Evolutionary conservation across 2,329 filamentous ascomycete species (phyloP), one percentile per base, ranked within the genome.

Genomic region (Arachnopeziza araneosa): DNA sequence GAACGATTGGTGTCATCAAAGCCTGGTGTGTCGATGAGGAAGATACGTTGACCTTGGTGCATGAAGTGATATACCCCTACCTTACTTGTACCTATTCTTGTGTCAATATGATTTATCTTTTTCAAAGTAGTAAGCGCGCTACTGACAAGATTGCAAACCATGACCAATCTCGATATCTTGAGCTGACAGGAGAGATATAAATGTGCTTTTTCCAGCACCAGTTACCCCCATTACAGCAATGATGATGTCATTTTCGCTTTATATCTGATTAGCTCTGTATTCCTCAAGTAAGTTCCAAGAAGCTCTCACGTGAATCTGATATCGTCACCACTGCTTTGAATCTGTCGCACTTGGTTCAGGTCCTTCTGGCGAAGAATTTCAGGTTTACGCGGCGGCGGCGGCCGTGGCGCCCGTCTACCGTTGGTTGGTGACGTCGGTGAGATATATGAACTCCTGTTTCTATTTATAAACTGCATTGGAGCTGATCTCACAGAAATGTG

Each of bases 21-120:
- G 0, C 77, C 77, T 0, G 77, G 77, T 0, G 77, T 79, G 24
- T 79, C 77, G 52, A 78, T 72, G 5, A 78, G 66, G 32, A 24
- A 52, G n/a, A 58, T 48, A 4, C 50, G 23, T 19, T 36, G 21
- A 24, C 50, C 50, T 7, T 22, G 36, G 14, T 50, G n/a, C 19
- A 50, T 26, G 32, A 44, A 55, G 19, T 26, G 21, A 36, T 50
- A 59, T 8, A 26, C 52, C n/a, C 44, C 30, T 14, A 50, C 52
- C 24, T 54, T 50, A 21, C 24, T 53, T 26, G 59, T 58, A 50
- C 58, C 54, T 60, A 30, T 58, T 50, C 21, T n/a, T 26, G 17
- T 48, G 26, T 30, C 9, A 30, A 30, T 30, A 5, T 9, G 9
- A 30, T 30, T 30, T 30, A 5, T 30, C 26, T 30, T 30, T 9